These are phyloP conservation scores for Naganishia onofrii DNA, from an alignment of 768 basidiomycete species.

Conservation along the genomic window DNA sequence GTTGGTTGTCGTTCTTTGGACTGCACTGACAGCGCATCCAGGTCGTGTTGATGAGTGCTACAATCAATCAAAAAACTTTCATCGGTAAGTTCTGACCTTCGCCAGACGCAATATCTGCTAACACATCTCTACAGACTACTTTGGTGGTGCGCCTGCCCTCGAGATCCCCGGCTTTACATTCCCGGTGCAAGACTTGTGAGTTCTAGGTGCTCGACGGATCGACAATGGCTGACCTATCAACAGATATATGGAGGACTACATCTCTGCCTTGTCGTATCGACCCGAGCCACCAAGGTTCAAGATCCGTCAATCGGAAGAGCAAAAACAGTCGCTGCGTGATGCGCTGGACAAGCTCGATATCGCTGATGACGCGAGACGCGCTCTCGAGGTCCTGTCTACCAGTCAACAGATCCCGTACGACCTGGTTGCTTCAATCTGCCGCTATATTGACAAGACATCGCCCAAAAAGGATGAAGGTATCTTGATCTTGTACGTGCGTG, in stretches of 20 bases:
- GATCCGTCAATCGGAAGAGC: constrained; percentile 57
- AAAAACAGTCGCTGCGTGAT: constrained; percentile 57
- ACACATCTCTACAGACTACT: constrained; percentile 59
- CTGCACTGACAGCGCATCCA: constrained; percentile 17
- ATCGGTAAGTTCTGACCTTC: not conserved
- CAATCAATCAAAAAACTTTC: constrained; percentile 86
- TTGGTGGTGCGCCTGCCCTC: constrained; percentile 72
- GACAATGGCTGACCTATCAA: constrained; percentile 24
- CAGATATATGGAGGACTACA: constrained; percentile 82
- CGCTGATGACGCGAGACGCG: constrained; percentile 57
- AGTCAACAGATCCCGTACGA: constrained; percentile 71
- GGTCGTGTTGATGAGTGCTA: constrained; percentile 88
- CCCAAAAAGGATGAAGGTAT: constrained; percentile 62
- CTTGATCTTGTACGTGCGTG: constrained; percentile 62
- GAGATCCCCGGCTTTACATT: constrained; percentile 78
- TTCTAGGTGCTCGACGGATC: constrained; percentile 27
- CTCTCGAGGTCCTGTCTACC: constrained; percentile 63
- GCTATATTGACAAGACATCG: constrained; percentile 59
- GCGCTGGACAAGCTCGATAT: constrained; percentile 61
- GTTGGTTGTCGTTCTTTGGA: not conserved
- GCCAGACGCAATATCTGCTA: not conserved
- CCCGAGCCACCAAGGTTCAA: constrained; percentile 55
- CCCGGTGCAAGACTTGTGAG: constrained; percentile 72
- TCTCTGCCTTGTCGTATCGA: constrained; percentile 59
- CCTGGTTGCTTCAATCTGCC: constrained; percentile 67